Conservation (phyloP, 306 rosid species). For the Hippophae tibetana region DNA sequence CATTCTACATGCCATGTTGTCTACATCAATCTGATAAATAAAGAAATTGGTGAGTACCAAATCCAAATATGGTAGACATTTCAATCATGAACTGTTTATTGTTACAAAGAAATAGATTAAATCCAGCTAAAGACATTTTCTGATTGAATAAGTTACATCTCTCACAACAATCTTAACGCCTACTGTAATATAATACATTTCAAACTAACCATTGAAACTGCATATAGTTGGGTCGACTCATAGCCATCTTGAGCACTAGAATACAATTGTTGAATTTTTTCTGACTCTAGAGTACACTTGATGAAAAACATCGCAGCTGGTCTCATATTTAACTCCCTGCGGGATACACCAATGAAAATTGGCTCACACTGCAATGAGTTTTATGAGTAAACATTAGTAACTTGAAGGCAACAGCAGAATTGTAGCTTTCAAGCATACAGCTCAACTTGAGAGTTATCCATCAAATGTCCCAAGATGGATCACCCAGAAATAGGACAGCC, state of each 20-base stretch:
- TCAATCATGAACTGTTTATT: neutral
- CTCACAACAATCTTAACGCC: constrained; percentile 5
- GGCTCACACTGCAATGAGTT: constrained; percentile 46
- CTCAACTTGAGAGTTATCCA: too few relatives aligned
- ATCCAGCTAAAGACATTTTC: neutral
- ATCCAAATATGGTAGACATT: constrained; percentile 7
- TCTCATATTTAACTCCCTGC: constrained; percentile 69
- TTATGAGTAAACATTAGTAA: constrained; percentile 23
- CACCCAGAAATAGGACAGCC: too few relatives aligned
- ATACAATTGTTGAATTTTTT: constrained; percentile 62
- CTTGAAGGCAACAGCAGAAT: neutral
- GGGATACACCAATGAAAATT: constrained; percentile 63
- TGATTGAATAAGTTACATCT: neutral
- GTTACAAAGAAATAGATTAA: neutral
- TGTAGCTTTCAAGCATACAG: neutral
- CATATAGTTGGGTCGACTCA: constrained; percentile 77
- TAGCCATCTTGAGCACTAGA: constrained; percentile 75
- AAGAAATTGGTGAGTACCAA: constrained; percentile 24
- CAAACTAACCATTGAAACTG: constrained; percentile 61
- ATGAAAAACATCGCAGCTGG: constrained; percentile 78
- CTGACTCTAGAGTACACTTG: constrained; percentile 62
- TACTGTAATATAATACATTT: constrained; percentile 2
- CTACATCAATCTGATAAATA: constrained; percentile 52
- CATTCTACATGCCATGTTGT: constrained; percentile 66
- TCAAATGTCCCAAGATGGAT: too few relatives aligned